Evolutionary conservation across 75 land plant species (phyloP).

Genomic region (Adiantum capillusveneris): DNA sequence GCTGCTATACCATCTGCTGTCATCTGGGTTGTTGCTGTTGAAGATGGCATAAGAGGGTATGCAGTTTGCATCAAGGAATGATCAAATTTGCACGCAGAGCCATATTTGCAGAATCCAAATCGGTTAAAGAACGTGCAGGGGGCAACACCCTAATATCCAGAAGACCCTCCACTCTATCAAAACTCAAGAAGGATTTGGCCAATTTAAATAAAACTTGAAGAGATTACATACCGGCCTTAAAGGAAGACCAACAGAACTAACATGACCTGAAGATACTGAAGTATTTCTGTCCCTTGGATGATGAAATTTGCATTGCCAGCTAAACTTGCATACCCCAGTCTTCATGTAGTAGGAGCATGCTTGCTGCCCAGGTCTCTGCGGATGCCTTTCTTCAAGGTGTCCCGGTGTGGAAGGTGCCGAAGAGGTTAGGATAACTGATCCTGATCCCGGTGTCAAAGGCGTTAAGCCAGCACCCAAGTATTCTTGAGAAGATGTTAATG

Average conservation of each 20-base stretch:
- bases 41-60: too few relatives aligned
- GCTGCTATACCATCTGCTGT: too few relatives aligned
- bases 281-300: conserved; percentile 58
- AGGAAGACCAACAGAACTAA: conserved; percentile 77
- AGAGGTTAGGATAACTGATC: too few relatives aligned
- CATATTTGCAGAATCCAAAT: conserved; percentile 80
- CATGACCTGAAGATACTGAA: conserved; percentile 26
- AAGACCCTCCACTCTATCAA: not conserved
- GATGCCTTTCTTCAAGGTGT: conserved; percentile 16
- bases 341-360: conserved; percentile 87
- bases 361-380: conserved; percentile 74
- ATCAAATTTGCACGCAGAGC: conserved; percentile 90
- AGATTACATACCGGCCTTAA: conserved; percentile 56
- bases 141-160: conserved; percentile 50
- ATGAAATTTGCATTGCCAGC: conserved; percentile 73
- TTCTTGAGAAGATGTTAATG: not conserved
- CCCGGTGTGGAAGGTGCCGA: not conserved
- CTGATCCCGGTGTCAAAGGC: conserved; percentile 9
- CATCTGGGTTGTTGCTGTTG: too few relatives aligned
- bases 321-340: conserved; percentile 93
- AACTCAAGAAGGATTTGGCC: not conserved
- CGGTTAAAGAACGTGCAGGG: conserved; percentile 66
- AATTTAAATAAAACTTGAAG: too few relatives aligned
- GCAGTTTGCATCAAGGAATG: conserved; percentile 41
- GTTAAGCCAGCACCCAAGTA: not conserved